Conservation (phyloP, 2,329 filamentous ascomycete genomes). For the Paracamarosporium sp. region DNA sequence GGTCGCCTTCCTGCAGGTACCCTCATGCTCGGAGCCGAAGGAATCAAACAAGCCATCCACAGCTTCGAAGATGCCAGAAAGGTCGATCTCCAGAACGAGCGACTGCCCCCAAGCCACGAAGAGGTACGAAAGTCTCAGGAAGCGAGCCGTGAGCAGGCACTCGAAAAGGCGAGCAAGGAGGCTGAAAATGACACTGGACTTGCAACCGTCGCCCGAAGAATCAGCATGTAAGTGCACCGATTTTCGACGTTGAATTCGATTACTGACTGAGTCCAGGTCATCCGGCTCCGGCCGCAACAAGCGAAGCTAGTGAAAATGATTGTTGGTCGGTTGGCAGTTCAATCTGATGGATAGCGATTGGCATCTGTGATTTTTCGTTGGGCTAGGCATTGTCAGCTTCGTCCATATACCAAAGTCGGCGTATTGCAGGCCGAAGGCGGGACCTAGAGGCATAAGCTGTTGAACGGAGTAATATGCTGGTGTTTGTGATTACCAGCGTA, state of each 20-base stretch:
- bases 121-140: slow-evolving; percentile 86
- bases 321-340: slow-evolving; percentile 11
- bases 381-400: slow-evolving; percentile 26
- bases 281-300: slow-evolving; percentile 47
- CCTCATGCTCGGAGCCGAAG: slow-evolving; percentile 96
- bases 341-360: slow-evolving; percentile 18
- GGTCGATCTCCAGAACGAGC: slow-evolving; percentile 96
- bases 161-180: slow-evolving; percentile 85
- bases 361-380: slow-evolving; percentile 24
- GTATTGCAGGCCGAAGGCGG: slow-evolving; percentile 31
- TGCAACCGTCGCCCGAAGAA: slow-evolving; percentile 83
- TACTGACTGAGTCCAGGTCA: slow-evolving; percentile 43
- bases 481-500: slow-evolving; percentile 27
- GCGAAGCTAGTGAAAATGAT: slow-evolving; percentile 27
- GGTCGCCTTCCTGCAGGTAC: slow-evolving; percentile 93
- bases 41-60: slow-evolving; percentile 97
- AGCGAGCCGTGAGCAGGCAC: slow-evolving; percentile 79
- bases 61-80: slow-evolving; percentile 97
- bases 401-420: slow-evolving; percentile 34
- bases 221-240: slow-evolving; percentile 88
- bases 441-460: slow-evolving; percentile 15
- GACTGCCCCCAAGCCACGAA: slow-evolving; percentile 88
- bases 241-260: not conserved
- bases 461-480: slow-evolving; percentile 13
- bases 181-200: slow-evolving; percentile 91